Percentiles rank a stretch among this genome's conserved stretches.
phyloP scores from a whole-genome alignment of 495 filamentous ascomycete genomes.

The Annulohypoxylon bovei region DNA sequence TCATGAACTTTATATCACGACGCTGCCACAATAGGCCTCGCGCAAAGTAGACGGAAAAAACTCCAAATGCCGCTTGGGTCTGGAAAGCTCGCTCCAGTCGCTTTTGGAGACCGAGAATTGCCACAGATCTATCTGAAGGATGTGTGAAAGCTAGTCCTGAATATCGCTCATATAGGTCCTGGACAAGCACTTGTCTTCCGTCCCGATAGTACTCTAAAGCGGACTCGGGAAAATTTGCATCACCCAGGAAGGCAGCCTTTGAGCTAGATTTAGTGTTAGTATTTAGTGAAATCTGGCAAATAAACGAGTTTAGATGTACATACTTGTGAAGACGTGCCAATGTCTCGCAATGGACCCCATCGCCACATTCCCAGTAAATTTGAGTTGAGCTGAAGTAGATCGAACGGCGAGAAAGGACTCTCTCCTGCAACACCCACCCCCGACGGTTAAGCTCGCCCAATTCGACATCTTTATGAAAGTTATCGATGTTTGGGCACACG shows the following conservation, averaged over 20 bases:
- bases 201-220: constrained; percentile 20
- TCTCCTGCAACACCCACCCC: constrained; percentile 58
- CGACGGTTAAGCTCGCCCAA: constrained; percentile 46
- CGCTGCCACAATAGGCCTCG: constrained; percentile 44
- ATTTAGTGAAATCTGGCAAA: too few relatives aligned
- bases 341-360: constrained; percentile 52
- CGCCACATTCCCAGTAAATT: constrained; percentile 56
- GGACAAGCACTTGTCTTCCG: constrained; percentile 43
- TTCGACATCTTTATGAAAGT: constrained; percentile 49
- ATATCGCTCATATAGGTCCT: constrained; percentile 47
- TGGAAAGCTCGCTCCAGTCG: constrained; percentile 38
- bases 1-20: background rate
- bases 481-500: constrained; percentile 44
- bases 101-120: constrained; percentile 47
- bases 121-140: constrained; percentile 43
- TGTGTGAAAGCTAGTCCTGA: constrained; percentile 44
- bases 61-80: constrained; percentile 35
- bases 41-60: constrained; percentile 34
- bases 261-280: constrained; percentile 22
- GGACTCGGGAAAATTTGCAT: constrained; percentile 49
- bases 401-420: constrained; percentile 51
- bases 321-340: constrained; percentile 48
- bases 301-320: constrained; percentile 1
- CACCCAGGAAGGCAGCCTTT: constrained; percentile 47
- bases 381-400: constrained; percentile 55